These are phyloP conservation scores for Mrakia frigida DNA, from an alignment of 768 basidiomycete species.

Conservation along the genomic window DNA sequence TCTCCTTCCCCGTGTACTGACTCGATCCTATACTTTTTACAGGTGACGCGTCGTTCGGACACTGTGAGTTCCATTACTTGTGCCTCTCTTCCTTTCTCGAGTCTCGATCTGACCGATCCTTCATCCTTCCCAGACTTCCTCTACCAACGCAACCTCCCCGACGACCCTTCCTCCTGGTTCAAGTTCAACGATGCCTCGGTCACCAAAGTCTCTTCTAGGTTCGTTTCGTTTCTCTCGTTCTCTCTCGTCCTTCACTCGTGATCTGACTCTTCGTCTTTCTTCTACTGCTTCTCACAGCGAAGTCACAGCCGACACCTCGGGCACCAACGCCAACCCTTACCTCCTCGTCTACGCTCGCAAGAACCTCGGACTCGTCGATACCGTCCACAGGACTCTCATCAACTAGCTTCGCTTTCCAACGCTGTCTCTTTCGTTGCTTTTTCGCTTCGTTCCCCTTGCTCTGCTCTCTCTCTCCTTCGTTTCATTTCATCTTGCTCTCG, in stretches of 20 bases:
- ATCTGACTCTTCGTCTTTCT: neutral
- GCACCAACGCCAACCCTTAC: conserved; percentile 45
- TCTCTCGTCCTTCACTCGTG: neutral
- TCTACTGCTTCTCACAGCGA: conserved; percentile 56
- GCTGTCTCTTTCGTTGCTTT: neutral
- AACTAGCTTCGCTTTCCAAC: neutral
- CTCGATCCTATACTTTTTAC: neutral
- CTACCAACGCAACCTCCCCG: conserved; percentile 81
- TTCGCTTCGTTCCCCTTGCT: too few relatives aligned
- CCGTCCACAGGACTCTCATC: conserved; percentile 26
- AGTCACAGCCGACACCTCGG: conserved; percentile 69
- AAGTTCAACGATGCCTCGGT: conserved; percentile 51
- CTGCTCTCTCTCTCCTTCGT: too few relatives aligned
- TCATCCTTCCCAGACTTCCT: conserved; percentile 55
- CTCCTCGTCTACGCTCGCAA: conserved; percentile 46
- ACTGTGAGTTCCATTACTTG: conserved; percentile 33
- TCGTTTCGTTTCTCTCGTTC: neutral
- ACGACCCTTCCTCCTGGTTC: conserved; percentile 47
- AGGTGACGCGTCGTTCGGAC: conserved; percentile 49
- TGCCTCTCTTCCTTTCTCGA: conserved; percentile 56
- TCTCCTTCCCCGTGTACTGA: too few relatives aligned
- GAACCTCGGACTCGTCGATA: conserved; percentile 32
- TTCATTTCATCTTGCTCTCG: too few relatives aligned
- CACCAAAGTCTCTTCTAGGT: conserved; percentile 52
- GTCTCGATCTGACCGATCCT: neutral